Conservation (phyloP, 1,139 yeast genomes). For the Scheffersomyces insectosa region DNA sequence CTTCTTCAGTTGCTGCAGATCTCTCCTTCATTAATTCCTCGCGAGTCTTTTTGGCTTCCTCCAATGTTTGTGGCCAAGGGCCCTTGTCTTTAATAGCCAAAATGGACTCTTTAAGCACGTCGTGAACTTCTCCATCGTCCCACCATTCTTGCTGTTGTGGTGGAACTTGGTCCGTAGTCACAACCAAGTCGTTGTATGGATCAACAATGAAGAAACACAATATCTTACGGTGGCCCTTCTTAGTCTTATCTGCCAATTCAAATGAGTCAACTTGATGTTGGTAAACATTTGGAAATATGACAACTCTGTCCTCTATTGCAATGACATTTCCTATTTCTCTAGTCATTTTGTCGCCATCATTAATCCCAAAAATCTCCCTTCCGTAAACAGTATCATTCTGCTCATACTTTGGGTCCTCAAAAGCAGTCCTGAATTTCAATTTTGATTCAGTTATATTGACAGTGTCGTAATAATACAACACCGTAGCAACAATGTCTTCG, state of each 20-base stretch:
- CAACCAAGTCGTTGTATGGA: constrained; percentile 30
- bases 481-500: constrained; percentile 43
- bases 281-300: constrained; percentile 37
- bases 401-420: constrained; percentile 35
- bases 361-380: constrained; percentile 25
- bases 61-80: constrained; percentile 22
- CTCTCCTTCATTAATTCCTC: constrained; percentile 38
- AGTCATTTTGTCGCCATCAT: constrained; percentile 26
- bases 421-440: constrained; percentile 30
- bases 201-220: constrained; percentile 39
- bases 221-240: constrained; percentile 37
- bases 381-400: constrained; percentile 31
- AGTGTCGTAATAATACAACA: constrained; percentile 39
- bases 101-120: constrained; percentile 5
- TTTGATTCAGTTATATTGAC: constrained; percentile 37
- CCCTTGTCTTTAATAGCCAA: constrained; percentile 8
- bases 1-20: constrained; percentile 7
- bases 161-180: constrained; percentile 34
- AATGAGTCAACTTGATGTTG: constrained; percentile 43
- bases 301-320: constrained; percentile 23
- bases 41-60: constrained; percentile 27
- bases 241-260: constrained; percentile 30
- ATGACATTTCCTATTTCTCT: constrained; percentile 24
- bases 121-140: constrained; percentile 12
- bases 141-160: constrained; percentile 41